These are phyloP conservation scores for Phaeosphaeria sp. DNA, from an alignment of 2,329 filamentous ascomycete species.

Conservation along the genomic window DNA sequence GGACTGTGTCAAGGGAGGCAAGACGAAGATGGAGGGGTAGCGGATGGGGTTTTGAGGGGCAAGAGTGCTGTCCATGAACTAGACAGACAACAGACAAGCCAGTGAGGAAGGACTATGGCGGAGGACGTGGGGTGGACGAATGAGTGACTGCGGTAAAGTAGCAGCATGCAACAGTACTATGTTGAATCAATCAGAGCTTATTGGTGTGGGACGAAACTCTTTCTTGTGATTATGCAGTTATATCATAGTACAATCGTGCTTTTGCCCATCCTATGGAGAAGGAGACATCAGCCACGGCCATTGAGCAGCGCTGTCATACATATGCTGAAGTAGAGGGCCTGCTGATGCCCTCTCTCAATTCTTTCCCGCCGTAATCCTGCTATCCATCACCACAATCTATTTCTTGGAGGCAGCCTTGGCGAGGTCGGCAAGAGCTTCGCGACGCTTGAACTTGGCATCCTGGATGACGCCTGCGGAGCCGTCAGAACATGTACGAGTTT, in stretches of 20 bases:
- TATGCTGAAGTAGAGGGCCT: no score
- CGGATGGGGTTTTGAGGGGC: no score
- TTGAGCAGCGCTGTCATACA: no score
- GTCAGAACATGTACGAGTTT: slow-evolving; percentile 9
- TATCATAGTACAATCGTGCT: not conserved
- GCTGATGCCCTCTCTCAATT: not conserved
- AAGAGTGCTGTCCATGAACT: no score
- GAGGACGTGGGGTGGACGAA: no score
- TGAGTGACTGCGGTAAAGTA: no score
- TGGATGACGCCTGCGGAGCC: slow-evolving; percentile 67
- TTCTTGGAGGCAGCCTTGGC: slow-evolving; percentile 58
- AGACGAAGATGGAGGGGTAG: not conserved
- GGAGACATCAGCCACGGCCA: no score
- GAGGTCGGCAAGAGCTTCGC: slow-evolving; percentile 72
- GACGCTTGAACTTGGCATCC: slow-evolving; percentile 79
- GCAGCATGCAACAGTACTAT: not conserved
- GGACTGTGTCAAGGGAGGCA: not conserved
- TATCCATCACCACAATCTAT: slow-evolving; percentile 16
- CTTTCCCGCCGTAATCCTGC: not conserved
- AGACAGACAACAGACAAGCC: no score
- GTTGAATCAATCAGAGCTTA: not conserved
- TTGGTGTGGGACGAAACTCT: not conserved
- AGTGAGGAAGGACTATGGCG: no score
- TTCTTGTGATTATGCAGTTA: not conserved
- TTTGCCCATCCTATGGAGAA: no score